phyloP scores from a whole-genome alignment of 2,329 filamentous ascomycete genomes.

The Sclerotinia sclerotiorum region DNA sequence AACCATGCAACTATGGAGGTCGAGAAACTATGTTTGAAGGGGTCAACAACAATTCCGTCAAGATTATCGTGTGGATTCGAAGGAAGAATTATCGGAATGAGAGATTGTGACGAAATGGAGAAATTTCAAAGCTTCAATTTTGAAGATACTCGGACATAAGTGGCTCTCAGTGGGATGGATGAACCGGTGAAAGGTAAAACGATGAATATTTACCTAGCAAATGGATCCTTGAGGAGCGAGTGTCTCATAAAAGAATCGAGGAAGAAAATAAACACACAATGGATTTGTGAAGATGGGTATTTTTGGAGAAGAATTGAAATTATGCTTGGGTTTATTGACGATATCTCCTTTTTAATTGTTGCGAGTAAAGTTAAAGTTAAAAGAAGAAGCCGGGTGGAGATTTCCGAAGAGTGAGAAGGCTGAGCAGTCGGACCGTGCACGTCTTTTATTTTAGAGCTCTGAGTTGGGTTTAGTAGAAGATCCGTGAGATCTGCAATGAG shows the following conservation, averaged over 20 bases:
- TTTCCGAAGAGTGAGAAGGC: conserved; percentile 25
- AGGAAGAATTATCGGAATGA: conserved; percentile 33
- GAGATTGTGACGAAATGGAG: conserved; percentile 19
- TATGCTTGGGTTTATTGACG: neutral
- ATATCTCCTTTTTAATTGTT: conserved; percentile 24
- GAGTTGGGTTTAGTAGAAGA: conserved; percentile 25
- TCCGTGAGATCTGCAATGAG: conserved; percentile 24
- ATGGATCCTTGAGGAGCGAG: neutral
- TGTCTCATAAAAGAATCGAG: neutral
- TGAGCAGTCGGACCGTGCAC: conserved; percentile 31
- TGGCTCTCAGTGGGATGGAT: conserved; percentile 9
- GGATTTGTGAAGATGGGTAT: neutral
- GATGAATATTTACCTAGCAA: neutral
- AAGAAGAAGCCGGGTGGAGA: conserved; percentile 11
- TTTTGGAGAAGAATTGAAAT: neutral
- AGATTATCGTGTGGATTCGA: conserved; percentile 21
- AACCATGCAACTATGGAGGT: conserved; percentile 34
- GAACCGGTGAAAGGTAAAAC: conserved; percentile 13
- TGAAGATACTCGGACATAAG: conserved; percentile 1
- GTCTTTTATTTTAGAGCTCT: conserved; percentile 18
- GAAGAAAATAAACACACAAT: neutral
- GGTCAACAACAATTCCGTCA: conserved; percentile 9
- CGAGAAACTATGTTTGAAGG: conserved; percentile 17
- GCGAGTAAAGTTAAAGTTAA: conserved; percentile 22
- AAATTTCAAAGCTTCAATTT: conserved; percentile 16